Percentiles rank a stretch among this genome's conserved stretches.
Evolutionary conservation across 2,329 filamentous ascomycete species (phyloP).

Genomic region (Cytospora chrysosperma): DNA sequence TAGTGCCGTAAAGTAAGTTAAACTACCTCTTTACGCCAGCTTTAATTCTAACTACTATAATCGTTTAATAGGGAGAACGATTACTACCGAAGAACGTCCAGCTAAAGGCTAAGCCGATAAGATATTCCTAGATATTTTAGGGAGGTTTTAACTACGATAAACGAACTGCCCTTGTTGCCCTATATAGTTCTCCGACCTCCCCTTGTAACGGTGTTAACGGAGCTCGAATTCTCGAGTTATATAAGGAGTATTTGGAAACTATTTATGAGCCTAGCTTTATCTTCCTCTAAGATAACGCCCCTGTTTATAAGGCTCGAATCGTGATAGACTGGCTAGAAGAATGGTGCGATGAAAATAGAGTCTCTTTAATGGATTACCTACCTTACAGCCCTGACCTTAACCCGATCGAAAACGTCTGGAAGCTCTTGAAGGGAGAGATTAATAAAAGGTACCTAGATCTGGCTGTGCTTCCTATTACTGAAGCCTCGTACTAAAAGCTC

Average conservation of each 20-base stretch:
- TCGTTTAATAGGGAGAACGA: neutral
- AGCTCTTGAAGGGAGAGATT: neutral
- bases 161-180: neutral
- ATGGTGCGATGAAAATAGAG: neutral
- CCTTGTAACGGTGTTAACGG: neutral
- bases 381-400: neutral
- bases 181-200: neutral
- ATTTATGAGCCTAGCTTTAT: neutral
- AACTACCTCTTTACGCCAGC: neutral
- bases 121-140: neutral
- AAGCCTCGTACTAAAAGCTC: neutral
- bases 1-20: neutral
- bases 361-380: neutral
- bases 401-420: neutral
- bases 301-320: neutral
- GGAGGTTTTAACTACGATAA: neutral
- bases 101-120: neutral
- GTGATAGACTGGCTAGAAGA: neutral
- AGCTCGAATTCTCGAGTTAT: neutral
- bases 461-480: neutral
- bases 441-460: neutral
- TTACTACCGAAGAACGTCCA: neutral
- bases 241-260: neutral
- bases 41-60: neutral
- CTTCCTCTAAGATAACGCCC: neutral